Evolutionary conservation across 169 alveolate species (phyloP).

Genomic region (Toxoplasma gondii): DNA sequence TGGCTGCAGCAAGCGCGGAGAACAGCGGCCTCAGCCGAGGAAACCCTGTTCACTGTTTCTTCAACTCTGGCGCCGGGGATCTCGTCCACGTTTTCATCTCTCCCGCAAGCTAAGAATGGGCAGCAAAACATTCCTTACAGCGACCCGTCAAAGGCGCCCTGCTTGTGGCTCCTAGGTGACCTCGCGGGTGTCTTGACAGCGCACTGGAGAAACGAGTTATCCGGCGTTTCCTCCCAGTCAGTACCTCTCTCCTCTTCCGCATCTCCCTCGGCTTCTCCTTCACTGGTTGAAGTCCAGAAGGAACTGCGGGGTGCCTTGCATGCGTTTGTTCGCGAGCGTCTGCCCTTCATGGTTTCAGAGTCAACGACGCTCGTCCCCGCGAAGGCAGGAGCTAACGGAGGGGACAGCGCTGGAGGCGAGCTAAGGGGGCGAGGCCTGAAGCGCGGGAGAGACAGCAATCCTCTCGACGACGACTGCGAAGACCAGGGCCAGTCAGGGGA

Average conservation of each 20-base stretch:
- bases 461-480: not conserved
- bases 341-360: constrained; percentile 29
- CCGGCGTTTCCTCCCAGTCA: not conserved
- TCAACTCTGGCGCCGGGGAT: not conserved
- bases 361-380: not conserved
- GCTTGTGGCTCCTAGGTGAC: constrained; percentile 45
- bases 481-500: not conserved
- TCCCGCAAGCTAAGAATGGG: not conserved
- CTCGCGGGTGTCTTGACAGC: not conserved
- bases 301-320: constrained; percentile 22
- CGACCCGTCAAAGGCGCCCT: not conserved
- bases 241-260: not conserved
- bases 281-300: not conserved
- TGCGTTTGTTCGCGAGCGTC: not conserved
- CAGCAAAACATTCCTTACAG: too few relatives aligned
- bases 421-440: not conserved
- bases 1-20: not conserved
- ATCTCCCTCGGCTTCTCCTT: not conserved
- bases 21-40: not conserved
- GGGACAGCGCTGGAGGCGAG: not conserved
- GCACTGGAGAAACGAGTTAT: not conserved
- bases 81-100: not conserved
- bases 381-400: not conserved
- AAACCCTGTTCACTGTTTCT: not conserved
- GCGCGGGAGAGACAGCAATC: not conserved